Conservation (phyloP, 2,329 filamentous ascomycete species). For the Penicillium sp. region DNA sequence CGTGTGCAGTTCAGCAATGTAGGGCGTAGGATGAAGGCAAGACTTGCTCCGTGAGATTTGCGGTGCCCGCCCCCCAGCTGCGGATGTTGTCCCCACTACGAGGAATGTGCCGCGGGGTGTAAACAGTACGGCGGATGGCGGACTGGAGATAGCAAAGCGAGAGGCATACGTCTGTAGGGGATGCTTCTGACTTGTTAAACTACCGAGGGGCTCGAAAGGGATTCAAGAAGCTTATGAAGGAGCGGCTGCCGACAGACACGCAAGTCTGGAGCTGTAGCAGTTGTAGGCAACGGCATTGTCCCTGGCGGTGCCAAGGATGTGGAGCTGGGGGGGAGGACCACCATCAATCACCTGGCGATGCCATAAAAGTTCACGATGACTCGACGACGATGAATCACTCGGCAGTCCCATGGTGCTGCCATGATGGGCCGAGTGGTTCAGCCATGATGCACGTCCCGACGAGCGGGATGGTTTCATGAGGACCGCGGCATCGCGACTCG, state of each 20-base stretch:
- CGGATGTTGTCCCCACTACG: constrained; percentile 16
- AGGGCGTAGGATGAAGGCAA: constrained; percentile 16
- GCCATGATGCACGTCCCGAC: constrained; percentile 7
- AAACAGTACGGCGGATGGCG: constrained; percentile 6
- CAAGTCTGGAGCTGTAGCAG: neutral
- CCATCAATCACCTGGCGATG: neutral
- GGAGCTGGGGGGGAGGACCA: constrained; percentile 1
- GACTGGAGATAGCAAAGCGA: neutral
- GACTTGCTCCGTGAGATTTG: constrained; percentile 5
- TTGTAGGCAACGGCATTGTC: constrained; percentile 4
- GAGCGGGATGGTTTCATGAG: constrained; percentile 10
- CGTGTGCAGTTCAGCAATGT: constrained; percentile 23
- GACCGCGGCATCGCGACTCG: neutral
- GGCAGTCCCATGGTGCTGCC: constrained; percentile 2
- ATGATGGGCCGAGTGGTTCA: neutral
- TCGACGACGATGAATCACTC: constrained; percentile 3
- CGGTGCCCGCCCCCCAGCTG: neutral
- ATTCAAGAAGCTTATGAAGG: neutral
- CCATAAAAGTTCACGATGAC: constrained; percentile 1
- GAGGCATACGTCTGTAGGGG: neutral
- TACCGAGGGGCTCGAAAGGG: neutral
- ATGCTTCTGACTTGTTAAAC: neutral
- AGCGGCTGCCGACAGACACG: neutral
- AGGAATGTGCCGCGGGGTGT: constrained; percentile 20
- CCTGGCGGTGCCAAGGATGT: constrained; percentile 9